Percentiles rank a stretch among this genome's conserved stretches.
phyloP scores from a whole-genome alignment of 108 stramenopile species.

The Discostella pseudostelligera region DNA sequence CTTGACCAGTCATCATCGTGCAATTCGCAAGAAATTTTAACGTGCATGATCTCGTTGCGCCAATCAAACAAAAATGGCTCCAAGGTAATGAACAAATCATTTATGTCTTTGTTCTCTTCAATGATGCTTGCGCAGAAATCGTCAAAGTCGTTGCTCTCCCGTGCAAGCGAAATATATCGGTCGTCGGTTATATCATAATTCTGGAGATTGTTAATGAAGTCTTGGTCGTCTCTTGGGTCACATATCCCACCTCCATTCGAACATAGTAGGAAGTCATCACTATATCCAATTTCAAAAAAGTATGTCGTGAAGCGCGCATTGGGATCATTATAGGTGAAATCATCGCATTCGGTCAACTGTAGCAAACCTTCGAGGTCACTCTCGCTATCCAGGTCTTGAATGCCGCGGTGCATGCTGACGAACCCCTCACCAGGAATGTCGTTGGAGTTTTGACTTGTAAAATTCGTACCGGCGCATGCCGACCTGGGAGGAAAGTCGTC shows the following conservation, averaged over 20 bases:
- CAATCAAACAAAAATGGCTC: conserved; percentile 33
- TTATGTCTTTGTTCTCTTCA: conserved; percentile 16
- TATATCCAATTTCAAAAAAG: conserved; percentile 17
- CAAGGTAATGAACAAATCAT: conserved; percentile 13
- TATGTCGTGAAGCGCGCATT: conserved; percentile 20
- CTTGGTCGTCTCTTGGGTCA: conserved; percentile 18
- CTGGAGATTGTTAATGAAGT: conserved; percentile 7
- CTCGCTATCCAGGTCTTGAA: conserved; percentile 31
- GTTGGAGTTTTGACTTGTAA: conserved; percentile 21
- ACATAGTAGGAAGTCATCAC: conserved; percentile 33
- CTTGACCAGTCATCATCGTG: conserved; percentile 5
- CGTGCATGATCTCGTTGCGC: conserved; percentile 30
- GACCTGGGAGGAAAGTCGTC: conserved; percentile 25
- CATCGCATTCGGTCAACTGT: conserved; percentile 18
- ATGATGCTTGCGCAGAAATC: conserved; percentile 26
- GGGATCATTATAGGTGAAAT: not conserved
- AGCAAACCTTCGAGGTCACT: conserved; percentile 9
- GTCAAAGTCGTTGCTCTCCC: conserved; percentile 29
- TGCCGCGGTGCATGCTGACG: conserved; percentile 33
- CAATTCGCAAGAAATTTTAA: conserved; percentile 20
- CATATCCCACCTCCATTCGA: not conserved
- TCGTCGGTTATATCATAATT: conserved; percentile 11
- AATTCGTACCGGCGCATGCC: conserved; percentile 7
- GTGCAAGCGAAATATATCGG: conserved; percentile 21
- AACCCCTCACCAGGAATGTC: conserved; percentile 23